Base-by-base conservation (phyloP, 1,284 basidiomycete genomes). In the Pyrrhoderma lamaoense region DNA sequence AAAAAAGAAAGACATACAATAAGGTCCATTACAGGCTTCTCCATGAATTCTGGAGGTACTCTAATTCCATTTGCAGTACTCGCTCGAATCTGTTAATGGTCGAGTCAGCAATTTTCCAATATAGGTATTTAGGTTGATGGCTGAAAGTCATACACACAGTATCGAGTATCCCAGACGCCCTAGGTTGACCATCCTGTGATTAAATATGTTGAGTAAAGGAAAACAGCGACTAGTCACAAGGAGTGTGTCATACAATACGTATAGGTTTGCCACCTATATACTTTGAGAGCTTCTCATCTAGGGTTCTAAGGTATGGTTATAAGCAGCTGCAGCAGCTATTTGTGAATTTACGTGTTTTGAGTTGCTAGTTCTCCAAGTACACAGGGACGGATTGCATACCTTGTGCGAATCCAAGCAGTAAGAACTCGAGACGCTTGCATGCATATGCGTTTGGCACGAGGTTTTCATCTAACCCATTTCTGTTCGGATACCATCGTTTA, bases 121-220 rank as follows among this genome's bases (percentile, higher is more conserved):
- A 16, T 37, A 37, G 35, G 11, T 37, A 9, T 37, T 16, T 11
- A 37, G 35, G 11, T 37, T 16, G 11, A 37, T 37, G 21, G 4
- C n/a, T 5, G 21, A 40, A 22, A 22, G n/a, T 7, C 75, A 44
- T 54, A 84, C 81, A 44, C 53, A 84, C 81, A 0, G 88, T 90
- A 63, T 91, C 89, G 57, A 91, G 67, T n/a, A 92, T 74, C 3
- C 88, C 89, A 14, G 82, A 87, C 4, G 85, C 81, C 53, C 86
- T 70, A 2, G 89, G 89, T 58, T 78, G 81, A 0, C 87, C 86
- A 56, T 91, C 86, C 64, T 65, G 25, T n/a, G 42, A 36, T 1
- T 22, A 23, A 8, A 27, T 11, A 34, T 46, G 44, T 37, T 7
- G 27, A 31, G 27, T 31, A 5, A 5, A 31, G 27, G 7, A 31